Percentiles rank a stretch among this genome's conserved stretches.
These are phyloP conservation scores for Pharnaceum exiguum DNA, from an alignment of 148 eudicot species.

Conservation along the genomic window DNA sequence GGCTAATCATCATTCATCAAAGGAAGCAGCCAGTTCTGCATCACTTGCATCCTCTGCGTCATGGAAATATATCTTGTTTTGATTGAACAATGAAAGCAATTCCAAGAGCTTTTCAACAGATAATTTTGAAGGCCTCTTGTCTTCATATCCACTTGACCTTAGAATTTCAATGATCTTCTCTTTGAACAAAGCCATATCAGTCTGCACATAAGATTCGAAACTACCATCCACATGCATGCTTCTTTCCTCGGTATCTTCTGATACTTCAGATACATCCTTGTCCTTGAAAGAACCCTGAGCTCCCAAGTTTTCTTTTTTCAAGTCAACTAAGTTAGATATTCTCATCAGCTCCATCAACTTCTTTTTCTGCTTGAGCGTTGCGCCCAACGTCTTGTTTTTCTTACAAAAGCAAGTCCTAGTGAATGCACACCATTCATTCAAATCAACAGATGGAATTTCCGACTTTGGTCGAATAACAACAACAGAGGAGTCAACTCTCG, in stretches of 20 bases:
- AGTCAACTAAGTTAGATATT: constrained; percentile 24
- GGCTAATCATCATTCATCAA: no score
- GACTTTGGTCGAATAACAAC: constrained; percentile 58
- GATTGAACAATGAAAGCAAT: constrained; percentile 63
- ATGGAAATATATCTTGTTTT: constrained; percentile 57
- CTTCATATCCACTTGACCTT: constrained; percentile 60
- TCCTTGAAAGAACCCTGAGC: constrained; percentile 5
- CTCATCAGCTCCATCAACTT: constrained; percentile 67
- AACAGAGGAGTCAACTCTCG: constrained; percentile 90
- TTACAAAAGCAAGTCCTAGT: constrained; percentile 76
- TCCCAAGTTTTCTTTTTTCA: constrained; percentile 16
- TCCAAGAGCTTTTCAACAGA: constrained; percentile 57
- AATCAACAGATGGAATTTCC: constrained; percentile 57
- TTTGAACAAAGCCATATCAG: constrained; percentile 36
- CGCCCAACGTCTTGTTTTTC: constrained; percentile 94
- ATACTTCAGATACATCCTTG: constrained; percentile 24
- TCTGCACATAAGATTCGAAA: constrained; percentile 2
- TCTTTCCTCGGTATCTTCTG: constrained; percentile 24
- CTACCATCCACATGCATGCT: constrained; percentile 3
- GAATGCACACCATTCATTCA: constrained; percentile 88
- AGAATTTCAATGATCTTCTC: constrained; percentile 54
- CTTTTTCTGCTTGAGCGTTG: constrained; percentile 86
- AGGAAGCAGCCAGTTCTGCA: constrained; percentile 30
- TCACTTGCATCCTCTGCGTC: constrained; percentile 29
- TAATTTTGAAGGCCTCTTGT: constrained; percentile 90